phyloP scores from a whole-genome alignment of 306 rosid genomes.

The Ormosia emarginata region DNA sequence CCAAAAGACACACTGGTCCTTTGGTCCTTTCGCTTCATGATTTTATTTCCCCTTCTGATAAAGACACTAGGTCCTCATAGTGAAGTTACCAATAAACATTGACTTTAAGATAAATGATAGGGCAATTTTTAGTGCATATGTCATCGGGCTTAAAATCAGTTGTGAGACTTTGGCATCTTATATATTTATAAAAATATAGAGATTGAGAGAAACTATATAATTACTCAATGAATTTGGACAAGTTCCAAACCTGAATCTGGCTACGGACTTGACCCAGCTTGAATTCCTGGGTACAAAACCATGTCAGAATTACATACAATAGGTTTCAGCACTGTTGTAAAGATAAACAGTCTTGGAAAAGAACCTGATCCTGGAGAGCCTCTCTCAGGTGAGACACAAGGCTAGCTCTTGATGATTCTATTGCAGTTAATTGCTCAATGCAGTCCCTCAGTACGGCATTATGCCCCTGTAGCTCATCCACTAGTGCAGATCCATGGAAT shows the following conservation, averaged over 20 bases:
- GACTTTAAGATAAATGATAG: neutral
- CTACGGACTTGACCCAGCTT: conserved; percentile 82
- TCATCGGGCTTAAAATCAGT: neutral
- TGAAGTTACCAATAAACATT: neutral
- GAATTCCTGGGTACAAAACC: conserved; percentile 59
- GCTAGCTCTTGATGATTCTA: conserved; percentile 74
- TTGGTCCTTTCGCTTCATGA: neutral
- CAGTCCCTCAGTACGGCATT: conserved; percentile 65
- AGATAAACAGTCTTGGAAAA: neutral
- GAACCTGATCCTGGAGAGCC: conserved; percentile 94
- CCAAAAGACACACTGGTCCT: neutral
- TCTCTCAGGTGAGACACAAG: conserved; percentile 86
- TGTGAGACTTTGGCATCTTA: neutral
- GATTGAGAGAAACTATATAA: neutral
- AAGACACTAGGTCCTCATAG: neutral
- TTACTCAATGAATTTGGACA: conserved; percentile 7
- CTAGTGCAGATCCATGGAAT: conserved; percentile 59
- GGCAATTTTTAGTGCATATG: neutral
- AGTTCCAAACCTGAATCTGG: conserved; percentile 83
- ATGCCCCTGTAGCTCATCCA: conserved; percentile 80
- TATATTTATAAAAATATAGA: neutral
- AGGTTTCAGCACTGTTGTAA: neutral
- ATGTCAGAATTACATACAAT: conserved; percentile 27
- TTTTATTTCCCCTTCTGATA: neutral
- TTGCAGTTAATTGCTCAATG: conserved; percentile 66